Percentiles rank a stretch among this genome's conserved stretches.
These are phyloP conservation scores for Colletotrichum gloeosporioides DNA, from an alignment of 2,329 filamentous ascomycete species.

Conservation along the genomic window DNA sequence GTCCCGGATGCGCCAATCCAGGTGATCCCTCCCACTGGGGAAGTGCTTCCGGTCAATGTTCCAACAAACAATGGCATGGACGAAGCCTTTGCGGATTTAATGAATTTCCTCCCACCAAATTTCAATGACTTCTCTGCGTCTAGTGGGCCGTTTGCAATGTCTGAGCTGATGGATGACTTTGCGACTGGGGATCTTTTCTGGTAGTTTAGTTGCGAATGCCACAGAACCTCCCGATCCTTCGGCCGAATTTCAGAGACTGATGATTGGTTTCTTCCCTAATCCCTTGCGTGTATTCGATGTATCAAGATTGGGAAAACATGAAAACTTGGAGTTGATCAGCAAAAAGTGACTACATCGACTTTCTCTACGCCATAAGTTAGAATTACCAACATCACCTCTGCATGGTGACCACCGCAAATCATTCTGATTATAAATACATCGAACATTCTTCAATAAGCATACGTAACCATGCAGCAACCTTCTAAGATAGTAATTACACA, in stretches of 20 bases:
- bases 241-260: background rate
- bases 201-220: background rate
- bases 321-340: background rate
- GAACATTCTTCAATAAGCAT: background rate
- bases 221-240: background rate
- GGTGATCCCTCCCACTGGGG: background rate
- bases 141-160: background rate
- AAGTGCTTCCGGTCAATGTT: background rate
- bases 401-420: background rate
- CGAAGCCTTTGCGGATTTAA: background rate
- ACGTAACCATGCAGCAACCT: rapidly evolving
- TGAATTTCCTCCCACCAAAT: background rate
- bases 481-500: background rate
- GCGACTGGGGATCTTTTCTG: conserved; percentile 10
- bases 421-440: background rate
- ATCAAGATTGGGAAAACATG: background rate
- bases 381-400: background rate
- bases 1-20: background rate
- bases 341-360: rapidly evolving
- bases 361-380: background rate
- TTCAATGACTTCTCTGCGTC: background rate
- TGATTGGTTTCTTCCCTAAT: background rate
- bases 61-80: background rate
- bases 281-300: background rate
- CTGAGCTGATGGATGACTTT: conserved; percentile 12